These are phyloP conservation scores for Populus euphratica DNA, from an alignment of 345 rosid species.

Conservation along the genomic window DNA sequence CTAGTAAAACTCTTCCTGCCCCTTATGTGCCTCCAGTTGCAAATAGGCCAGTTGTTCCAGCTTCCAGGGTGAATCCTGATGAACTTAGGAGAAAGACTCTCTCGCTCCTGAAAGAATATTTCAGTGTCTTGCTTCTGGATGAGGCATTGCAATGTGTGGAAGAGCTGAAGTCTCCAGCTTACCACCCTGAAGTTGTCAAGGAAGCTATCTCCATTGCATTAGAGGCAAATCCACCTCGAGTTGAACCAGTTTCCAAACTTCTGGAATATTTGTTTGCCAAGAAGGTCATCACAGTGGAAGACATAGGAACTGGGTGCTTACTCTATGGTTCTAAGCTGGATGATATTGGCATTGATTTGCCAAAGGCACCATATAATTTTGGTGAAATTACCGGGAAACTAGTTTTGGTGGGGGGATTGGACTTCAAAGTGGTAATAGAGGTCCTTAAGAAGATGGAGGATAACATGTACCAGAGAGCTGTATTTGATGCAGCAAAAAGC, in stretches of 20 bases:
- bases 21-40: conserved; percentile 24
- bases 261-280: conserved; percentile 45
- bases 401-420: conserved; percentile 42
- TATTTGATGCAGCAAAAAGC: conserved; percentile 51
- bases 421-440: conserved; percentile 56
- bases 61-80: conserved; percentile 34
- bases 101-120: conserved; percentile 74
- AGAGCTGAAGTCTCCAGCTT: conserved; percentile 60
- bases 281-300: conserved; percentile 45
- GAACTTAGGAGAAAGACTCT: conserved; percentile 58
- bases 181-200: conserved; percentile 72
- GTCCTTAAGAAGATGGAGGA: conserved; percentile 66
- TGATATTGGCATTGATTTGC: conserved; percentile 81
- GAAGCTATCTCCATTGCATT: conserved; percentile 72
- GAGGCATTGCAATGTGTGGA: conserved; percentile 77
- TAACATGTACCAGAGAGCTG: conserved; percentile 45
- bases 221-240: conserved; percentile 63
- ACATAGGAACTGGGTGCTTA: conserved; percentile 61
- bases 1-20: conserved; percentile 28
- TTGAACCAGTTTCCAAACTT: conserved; percentile 47
- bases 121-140: conserved; percentile 44
- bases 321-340: conserved; percentile 66
- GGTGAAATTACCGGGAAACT: conserved; percentile 73
- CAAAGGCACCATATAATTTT: conserved; percentile 71
- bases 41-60: conserved; percentile 33